Conservation (phyloP, 1,139 yeast species). For the Zygotorulaspora mrakii region DNA sequence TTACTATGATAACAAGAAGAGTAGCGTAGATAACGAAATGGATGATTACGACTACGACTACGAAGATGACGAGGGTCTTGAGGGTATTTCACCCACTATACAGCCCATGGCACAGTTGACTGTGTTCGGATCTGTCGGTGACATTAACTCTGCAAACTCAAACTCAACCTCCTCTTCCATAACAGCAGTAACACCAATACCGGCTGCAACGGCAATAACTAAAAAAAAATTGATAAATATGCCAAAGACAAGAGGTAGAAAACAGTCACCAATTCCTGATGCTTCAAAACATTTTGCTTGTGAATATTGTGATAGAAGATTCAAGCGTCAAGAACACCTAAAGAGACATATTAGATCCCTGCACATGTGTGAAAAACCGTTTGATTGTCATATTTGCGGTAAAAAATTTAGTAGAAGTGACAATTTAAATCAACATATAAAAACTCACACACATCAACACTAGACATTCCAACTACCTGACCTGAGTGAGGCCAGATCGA, state of each 20-base stretch:
- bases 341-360: conserved; percentile 72
- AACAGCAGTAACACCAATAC: conserved; percentile 3
- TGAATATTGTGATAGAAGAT: conserved; percentile 52
- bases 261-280: conserved; percentile 39
- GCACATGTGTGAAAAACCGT: conserved; percentile 74
- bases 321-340: conserved; percentile 75
- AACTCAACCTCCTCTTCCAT: conserved; percentile 1
- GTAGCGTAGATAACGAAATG: conserved; percentile 8
- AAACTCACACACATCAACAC: conserved; percentile 47
- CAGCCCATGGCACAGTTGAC: conserved; percentile 15
- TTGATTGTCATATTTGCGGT: conserved; percentile 63
- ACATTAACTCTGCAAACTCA: not conserved
- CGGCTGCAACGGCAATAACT: conserved; percentile 9
- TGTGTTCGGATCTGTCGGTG: conserved; percentile 8
- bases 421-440: conserved; percentile 70
- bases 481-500: too few species aligned
- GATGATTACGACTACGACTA: conserved; percentile 11
- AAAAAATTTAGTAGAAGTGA: conserved; percentile 75
- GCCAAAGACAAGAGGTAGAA: conserved; percentile 41
- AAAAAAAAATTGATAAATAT: conserved; percentile 19
- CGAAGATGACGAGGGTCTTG: conserved; percentile 12
- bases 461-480: not conserved
- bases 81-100: conserved; percentile 10
- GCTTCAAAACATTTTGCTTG: conserved; percentile 40
- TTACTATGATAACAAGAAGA: conserved; percentile 4